phyloP scores from a whole-genome alignment of 129 eudicot genomes.

The Scalesia atractyloides region DNA sequence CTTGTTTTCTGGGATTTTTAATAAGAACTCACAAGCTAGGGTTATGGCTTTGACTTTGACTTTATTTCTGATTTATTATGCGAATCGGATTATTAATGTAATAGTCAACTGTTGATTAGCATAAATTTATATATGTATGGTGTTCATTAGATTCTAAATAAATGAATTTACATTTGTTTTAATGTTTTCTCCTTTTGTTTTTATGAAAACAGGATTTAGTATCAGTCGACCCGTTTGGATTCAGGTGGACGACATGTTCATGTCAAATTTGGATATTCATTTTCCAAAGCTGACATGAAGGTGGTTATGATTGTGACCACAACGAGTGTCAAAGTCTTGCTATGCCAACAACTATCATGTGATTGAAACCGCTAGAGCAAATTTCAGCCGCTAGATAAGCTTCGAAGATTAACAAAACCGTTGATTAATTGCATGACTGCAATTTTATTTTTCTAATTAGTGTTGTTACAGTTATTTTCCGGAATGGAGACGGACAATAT shows the following conservation, averaged over 20 bases:
- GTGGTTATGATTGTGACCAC: slow-evolving; percentile 54
- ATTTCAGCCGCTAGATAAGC: slow-evolving; percentile 17
- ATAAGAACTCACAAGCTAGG: slow-evolving; percentile 10
- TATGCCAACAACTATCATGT: slow-evolving; percentile 39
- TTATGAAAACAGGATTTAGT: slow-evolving; percentile 45
- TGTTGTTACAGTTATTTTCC: slow-evolving; percentile 33
- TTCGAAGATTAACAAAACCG: slow-evolving; percentile 22
- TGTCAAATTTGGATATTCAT: slow-evolving; percentile 25
- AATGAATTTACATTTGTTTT: neutral
- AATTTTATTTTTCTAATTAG: slow-evolving; percentile 19
- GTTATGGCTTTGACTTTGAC: neutral
- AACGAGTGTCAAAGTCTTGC: slow-evolving; percentile 44
- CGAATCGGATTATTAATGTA: slow-evolving; percentile 10
- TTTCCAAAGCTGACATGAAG: slow-evolving; percentile 39
- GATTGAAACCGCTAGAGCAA: slow-evolving; percentile 33
- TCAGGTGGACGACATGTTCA: neutral
- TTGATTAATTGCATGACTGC: slow-evolving; percentile 25
- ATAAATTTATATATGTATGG: neutral
- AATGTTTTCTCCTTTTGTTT: slow-evolving; percentile 23
- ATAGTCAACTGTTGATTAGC: slow-evolving; percentile 15
- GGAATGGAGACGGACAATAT: slow-evolving; percentile 49
- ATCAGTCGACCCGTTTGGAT: slow-evolving; percentile 10
- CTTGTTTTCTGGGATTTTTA: slow-evolving; percentile 1
- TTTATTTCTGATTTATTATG: neutral
- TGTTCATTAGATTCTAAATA: neutral